Base-by-base conservation (phyloP, 2,329 filamentous ascomycete genomes). In the Ascochyta viciae-villosae region DNA sequence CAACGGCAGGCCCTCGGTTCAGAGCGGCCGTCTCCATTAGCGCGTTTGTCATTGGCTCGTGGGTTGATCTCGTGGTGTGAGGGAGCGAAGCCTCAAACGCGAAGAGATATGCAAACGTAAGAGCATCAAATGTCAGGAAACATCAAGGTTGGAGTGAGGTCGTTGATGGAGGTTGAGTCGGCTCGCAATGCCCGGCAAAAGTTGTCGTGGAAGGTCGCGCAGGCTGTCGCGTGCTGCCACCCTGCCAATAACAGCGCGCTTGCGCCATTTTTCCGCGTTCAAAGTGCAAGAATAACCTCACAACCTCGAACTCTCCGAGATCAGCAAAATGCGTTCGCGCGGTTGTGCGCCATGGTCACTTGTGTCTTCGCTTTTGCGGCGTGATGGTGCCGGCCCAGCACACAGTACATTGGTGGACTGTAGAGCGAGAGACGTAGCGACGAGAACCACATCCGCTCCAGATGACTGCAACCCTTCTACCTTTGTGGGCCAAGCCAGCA, bases 21-120 rank as follows among this genome's bases (percentile, higher is more conserved):
- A 46, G 57, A 27, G 59, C 64, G 65, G 66, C 55, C 42, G 63
- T 56, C 48, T 56, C 41, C 57, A 56, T 64, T 65, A 60, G 61
- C 58, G 38, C 48, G 49, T 12, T 35, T 53, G 50, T 47, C 51
- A 69, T 67, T 69, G 66, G 66, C 60, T 60, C 44, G 43, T 55
- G 37, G 24, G 50, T 19, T 31, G 48, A 49, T 54, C 58, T 49
- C 51, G 54, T 61, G 56, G 57, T 56, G 54, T 38, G 56, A 27
- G 52, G 38, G 40, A 39, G 41, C 52, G 41, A 34, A 23, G 23
- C 16, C 37, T 50, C 46, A 47, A 47, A 50, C 40, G 37, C 24
- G 24, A 41, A 24, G 13, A 19, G 39, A 16, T 13, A 27, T 31
- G 34, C 23, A 42, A 45, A 49, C 40, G 35, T 49, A 41, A 41